Percentiles rank a stretch among this genome's conserved stretches.
phyloP scores from a whole-genome alignment of 495 filamentous ascomycete species.

The Bryoglossum gracile region DNA sequence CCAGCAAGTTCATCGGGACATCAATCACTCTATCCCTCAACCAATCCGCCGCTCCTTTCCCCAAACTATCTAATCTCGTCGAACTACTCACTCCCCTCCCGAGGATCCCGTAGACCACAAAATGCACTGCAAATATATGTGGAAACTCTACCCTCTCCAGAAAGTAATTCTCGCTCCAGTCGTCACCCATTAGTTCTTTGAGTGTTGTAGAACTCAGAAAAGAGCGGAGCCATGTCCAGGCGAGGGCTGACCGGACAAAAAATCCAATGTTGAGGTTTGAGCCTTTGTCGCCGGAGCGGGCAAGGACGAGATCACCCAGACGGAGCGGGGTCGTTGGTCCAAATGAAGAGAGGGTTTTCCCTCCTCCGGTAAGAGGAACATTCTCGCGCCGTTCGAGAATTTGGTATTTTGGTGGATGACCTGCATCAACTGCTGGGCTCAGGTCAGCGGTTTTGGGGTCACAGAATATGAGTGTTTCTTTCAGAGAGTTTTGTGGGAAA shows the following conservation, averaged over 20 bases:
- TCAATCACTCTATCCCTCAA: constrained; percentile 41
- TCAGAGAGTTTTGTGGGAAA: background rate
- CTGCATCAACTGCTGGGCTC: background rate
- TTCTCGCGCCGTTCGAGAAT: background rate
- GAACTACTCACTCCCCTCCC: constrained; percentile 45
- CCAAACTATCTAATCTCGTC: constrained; percentile 42
- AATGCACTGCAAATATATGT: constrained; percentile 40
- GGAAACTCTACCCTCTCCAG: constrained; percentile 39
- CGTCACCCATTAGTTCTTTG: constrained; percentile 28
- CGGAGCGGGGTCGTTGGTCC: background rate
- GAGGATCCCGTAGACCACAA: constrained; percentile 46
- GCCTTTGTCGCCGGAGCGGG: constrained; percentile 31
- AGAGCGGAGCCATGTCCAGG: constrained; percentile 27
- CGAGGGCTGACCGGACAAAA: constrained; percentile 23
- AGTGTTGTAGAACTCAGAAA: constrained; percentile 8
- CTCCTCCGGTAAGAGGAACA: background rate
- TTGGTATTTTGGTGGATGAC: background rate
- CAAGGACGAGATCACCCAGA: constrained; percentile 4
- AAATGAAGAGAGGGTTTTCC: background rate
- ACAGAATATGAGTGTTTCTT: background rate
- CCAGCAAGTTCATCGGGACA: constrained; percentile 35
- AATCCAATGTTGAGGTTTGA: constrained; percentile 31
- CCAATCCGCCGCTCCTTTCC: constrained; percentile 50
- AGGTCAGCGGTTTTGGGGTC: background rate
- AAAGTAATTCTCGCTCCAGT: constrained; percentile 40